Evolutionary conservation across 2,329 filamentous ascomycete genomes (phyloP).

Genomic region (Aspergillus sp.): DNA sequence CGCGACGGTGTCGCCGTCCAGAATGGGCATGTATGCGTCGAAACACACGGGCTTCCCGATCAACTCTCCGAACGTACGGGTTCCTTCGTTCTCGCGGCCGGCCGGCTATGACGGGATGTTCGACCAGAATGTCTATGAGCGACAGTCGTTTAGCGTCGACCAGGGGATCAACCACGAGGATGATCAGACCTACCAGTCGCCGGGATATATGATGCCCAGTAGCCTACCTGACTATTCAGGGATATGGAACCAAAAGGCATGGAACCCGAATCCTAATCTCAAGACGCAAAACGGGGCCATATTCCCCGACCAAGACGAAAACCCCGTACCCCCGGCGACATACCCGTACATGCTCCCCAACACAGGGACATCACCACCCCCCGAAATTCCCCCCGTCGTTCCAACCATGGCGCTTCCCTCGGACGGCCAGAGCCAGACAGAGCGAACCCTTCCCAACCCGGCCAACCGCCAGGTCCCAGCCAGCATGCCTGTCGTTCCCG

Average conservation of each 20-base stretch:
- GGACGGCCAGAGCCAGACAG: conserved; percentile 17
- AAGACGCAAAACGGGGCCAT: conserved; percentile 14
- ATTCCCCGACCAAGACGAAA: conserved; percentile 22
- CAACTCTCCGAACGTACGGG: conserved; percentile 10
- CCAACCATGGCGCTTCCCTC: conserved; percentile 14
- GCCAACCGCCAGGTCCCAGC: conserved; percentile 11
- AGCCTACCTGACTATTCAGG: conserved; percentile 20
- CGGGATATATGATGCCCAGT: conserved; percentile 28
- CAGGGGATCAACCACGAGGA: conserved; percentile 22
- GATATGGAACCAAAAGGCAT: conserved; percentile 21
- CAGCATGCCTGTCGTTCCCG: conserved; percentile 6
- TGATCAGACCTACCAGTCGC: conserved; percentile 23
- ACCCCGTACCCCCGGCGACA: conserved; percentile 12
- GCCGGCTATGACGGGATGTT: conserved; percentile 17
- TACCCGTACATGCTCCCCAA: conserved; percentile 24
- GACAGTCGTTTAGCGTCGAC: conserved; percentile 14
- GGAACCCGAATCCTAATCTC: conserved; percentile 15
- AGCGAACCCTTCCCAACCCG: conserved; percentile 29
- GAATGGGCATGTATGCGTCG: conserved; percentile 11
- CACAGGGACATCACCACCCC: conserved; percentile 15
- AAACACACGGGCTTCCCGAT: conserved; percentile 10
- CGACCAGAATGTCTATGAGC: conserved; percentile 14
- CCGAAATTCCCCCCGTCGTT: conserved; percentile 18
- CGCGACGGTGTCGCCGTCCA: conserved; percentile 10
- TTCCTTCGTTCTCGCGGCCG: conserved; percentile 11